Evolutionary conservation across 768 basidiomycete species (phyloP).

Genomic region (Cytidiella melzeri): DNA sequence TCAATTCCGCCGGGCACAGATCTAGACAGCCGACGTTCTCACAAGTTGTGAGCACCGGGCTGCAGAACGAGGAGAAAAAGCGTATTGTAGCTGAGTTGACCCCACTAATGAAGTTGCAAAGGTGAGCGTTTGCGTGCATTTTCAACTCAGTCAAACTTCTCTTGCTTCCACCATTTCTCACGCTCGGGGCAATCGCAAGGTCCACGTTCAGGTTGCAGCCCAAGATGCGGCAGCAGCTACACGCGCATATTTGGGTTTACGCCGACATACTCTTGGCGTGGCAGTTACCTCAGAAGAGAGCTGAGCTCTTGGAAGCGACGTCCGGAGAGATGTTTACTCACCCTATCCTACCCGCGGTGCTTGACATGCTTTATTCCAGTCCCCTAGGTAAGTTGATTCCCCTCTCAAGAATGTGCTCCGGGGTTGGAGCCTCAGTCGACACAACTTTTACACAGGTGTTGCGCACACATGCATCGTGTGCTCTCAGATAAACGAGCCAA

Average conservation of each 20-base stretch:
- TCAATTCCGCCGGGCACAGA: constrained; percentile 34
- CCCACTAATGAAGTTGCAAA: constrained; percentile 16
- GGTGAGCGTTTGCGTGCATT: constrained; percentile 5
- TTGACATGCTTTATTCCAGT: constrained; percentile 18
- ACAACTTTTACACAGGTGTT: constrained; percentile 32
- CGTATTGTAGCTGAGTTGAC: constrained; percentile 30
- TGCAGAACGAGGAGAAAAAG: constrained; percentile 32
- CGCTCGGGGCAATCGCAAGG: not conserved
- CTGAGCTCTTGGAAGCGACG: constrained; percentile 68
- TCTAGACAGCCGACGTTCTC: constrained; percentile 36
- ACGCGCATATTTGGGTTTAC: constrained; percentile 60
- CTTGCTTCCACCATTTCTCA: constrained; percentile 8
- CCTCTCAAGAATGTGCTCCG: not conserved
- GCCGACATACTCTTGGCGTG: constrained; percentile 73
- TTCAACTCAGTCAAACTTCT: too few species aligned
- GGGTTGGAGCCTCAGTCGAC: not conserved
- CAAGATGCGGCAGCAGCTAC: constrained; percentile 36
- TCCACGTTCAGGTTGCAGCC: constrained; percentile 24
- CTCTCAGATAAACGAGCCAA: constrained; percentile 15
- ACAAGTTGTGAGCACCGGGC: constrained; percentile 31
- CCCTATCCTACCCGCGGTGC: constrained; percentile 19
- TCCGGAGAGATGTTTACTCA: constrained; percentile 24
- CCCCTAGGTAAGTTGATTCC: constrained; percentile 3
- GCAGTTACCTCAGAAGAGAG: constrained; percentile 62
- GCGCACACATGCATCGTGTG: constrained; percentile 28